Percentiles rank a stretch among this genome's conserved stretches.
Conservation (phyloP, 306 rosid genomes). For the Sicyos baderoa region DNA sequence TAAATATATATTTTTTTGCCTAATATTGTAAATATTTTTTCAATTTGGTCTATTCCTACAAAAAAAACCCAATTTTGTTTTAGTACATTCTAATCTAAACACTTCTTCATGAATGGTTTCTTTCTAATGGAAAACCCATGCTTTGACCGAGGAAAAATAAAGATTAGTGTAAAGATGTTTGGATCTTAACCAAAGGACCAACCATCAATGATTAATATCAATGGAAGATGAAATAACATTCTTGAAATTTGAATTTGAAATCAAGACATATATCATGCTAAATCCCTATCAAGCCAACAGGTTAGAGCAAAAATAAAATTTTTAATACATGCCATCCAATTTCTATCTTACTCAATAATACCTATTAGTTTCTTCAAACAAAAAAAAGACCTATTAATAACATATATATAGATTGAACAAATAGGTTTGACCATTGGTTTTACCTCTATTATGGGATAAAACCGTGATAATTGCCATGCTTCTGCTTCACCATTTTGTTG, state of each 20-base stretch:
- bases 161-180: background rate
- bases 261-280: background rate
- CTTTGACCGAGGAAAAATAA: no score
- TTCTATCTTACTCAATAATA: background rate
- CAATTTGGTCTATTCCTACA: no score
- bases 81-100: no score
- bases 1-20: no score
- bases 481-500: conserved; percentile 71
- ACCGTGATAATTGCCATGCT: conserved; percentile 81
- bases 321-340: background rate
- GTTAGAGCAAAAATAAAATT: background rate
- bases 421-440: conserved; percentile 5
- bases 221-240: background rate
- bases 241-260: background rate
- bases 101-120: background rate
- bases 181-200: background rate
- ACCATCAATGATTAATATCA: background rate
- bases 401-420: conserved; percentile 8
- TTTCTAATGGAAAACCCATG: background rate
- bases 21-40: no score
- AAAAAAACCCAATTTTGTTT: no score
- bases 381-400: background rate
- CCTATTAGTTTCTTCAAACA: no score
- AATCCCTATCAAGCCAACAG: background rate
- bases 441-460: conserved; percentile 94